Conservation (phyloP, 2,329 filamentous ascomycete species). For the Sarocladium oryzae region DNA sequence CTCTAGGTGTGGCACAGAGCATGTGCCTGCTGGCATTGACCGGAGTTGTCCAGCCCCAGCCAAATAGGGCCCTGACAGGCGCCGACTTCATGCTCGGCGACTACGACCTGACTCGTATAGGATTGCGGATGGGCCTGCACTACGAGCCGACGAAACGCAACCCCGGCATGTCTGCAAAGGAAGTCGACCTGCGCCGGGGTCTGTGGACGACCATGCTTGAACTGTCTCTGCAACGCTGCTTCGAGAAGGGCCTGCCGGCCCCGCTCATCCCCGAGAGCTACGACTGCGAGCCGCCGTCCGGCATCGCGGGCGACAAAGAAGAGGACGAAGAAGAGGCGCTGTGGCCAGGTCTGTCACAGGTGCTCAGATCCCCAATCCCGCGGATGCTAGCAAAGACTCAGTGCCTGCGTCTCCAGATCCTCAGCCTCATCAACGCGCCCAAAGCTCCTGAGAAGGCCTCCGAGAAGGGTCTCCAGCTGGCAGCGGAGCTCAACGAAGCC, state of each 20-base stretch:
- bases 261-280: conserved; percentile 35
- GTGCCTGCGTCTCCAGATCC: conserved; percentile 13
- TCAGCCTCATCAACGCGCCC: conserved; percentile 13
- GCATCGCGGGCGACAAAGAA: conserved; percentile 9
- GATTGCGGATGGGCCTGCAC: conserved; percentile 45
- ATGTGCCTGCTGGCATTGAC: conserved; percentile 25
- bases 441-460: conserved; percentile 11
- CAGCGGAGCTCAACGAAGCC: conserved; percentile 9
- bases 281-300: conserved; percentile 36
- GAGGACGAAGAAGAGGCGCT: neutral
- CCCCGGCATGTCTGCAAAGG: conserved; percentile 30
- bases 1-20: conserved; percentile 18
- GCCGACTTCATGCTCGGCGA: conserved; percentile 9
- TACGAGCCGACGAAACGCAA: conserved; percentile 37
- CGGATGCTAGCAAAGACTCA: conserved; percentile 13
- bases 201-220: conserved; percentile 44
- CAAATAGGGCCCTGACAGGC: conserved; percentile 1
- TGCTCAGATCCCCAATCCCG: neutral
- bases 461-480: conserved; percentile 11
- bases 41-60: conserved; percentile 15
- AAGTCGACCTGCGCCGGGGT: conserved; percentile 38
- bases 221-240: conserved; percentile 35
- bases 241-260: conserved; percentile 38
- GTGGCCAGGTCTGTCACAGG: neutral
- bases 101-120: conserved; percentile 26